These are phyloP conservation scores for Alternaria burnsii DNA, from an alignment of 2,329 filamentous ascomycete species.

Conservation along the genomic window DNA sequence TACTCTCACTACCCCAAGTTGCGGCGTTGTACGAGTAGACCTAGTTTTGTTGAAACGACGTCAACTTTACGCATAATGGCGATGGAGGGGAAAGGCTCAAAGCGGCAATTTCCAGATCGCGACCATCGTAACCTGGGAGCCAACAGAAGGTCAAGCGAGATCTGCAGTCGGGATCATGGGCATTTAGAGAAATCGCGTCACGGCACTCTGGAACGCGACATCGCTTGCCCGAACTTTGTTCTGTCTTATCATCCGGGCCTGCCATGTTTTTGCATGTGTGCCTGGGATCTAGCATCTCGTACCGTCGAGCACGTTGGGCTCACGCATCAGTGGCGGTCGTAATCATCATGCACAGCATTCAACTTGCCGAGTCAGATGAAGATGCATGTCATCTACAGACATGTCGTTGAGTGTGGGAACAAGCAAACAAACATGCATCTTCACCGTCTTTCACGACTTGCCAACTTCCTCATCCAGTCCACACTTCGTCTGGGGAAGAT, in stretches of 20 bases:
- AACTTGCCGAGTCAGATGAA: not conserved
- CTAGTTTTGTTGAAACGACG: constrained; percentile 17
- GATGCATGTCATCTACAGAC: not conserved
- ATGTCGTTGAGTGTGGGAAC: constrained; percentile 13
- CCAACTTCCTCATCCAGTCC: constrained; percentile 33
- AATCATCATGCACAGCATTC: constrained; percentile 18
- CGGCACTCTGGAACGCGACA: constrained; percentile 9
- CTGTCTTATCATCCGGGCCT: constrained; percentile 13
- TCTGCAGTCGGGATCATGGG: constrained; percentile 26
- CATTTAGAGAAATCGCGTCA: constrained; percentile 17
- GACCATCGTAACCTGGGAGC: constrained; percentile 15
- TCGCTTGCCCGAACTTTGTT: constrained; percentile 17
- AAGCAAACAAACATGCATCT: constrained; percentile 32
- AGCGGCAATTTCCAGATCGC: constrained; percentile 17
- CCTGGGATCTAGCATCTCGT: constrained; percentile 16
- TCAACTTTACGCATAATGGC: constrained; percentile 15
- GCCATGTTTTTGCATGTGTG: constrained; percentile 17
- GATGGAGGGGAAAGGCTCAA: constrained; percentile 23
- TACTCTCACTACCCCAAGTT: not conserved
- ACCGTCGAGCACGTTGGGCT: constrained; percentile 22
- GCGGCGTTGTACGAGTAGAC: constrained; percentile 1
- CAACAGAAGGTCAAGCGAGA: constrained; percentile 31
- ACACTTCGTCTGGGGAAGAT: constrained; percentile 37
- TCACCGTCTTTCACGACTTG: constrained; percentile 27
- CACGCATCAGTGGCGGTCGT: constrained; percentile 16